These are phyloP conservation scores for Candida railenensis DNA, from an alignment of 805 yeast genomes.

Conservation along the genomic window DNA sequence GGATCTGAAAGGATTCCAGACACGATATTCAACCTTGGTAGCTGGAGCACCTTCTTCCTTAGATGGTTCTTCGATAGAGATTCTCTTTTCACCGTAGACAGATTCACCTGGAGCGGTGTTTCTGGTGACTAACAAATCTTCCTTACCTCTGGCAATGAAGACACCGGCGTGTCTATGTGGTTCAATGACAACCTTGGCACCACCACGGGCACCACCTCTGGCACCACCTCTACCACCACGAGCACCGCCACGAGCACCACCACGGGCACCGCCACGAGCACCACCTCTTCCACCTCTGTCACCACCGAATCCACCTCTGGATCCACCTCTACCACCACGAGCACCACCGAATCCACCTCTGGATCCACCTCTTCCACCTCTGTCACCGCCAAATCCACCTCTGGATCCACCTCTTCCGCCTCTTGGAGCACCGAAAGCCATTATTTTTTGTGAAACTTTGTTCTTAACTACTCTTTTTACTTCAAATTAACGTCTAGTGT, in stretches of 20 bases:
- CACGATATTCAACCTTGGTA: conserved; percentile 97
- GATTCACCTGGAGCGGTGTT: conserved; percentile 98
- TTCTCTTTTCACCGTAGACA: conserved; percentile 97
- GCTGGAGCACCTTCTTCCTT: conserved; percentile 84
- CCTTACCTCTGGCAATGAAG: conserved; percentile 99
- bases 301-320: conserved; percentile 53
- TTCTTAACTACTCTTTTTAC: neutral
- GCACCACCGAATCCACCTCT: conserved; percentile 46
- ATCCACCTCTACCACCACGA: conserved; percentile 50
- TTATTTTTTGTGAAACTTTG: conserved; percentile 23
- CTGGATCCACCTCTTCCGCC: conserved; percentile 49
- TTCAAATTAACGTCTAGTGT: neutral
- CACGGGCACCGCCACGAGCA: conserved; percentile 34
- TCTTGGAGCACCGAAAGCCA: conserved; percentile 77
- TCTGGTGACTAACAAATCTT: conserved; percentile 95
- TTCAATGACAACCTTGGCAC: conserved; percentile 95
- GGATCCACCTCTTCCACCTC: conserved; percentile 48
- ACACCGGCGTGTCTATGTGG: conserved; percentile 99
- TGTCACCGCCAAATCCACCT: conserved; percentile 53
- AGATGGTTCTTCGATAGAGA: conserved; percentile 89
- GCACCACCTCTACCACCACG: conserved; percentile 70
- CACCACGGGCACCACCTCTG: conserved; percentile 81
- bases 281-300: conserved; percentile 47
- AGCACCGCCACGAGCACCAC: conserved; percentile 48
- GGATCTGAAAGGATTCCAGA: conserved; percentile 99